Percentiles rank a stretch among this genome's conserved stretches.
Conservation (phyloP, 768 basidiomycete genomes). For the Lactarius vividus region DNA sequence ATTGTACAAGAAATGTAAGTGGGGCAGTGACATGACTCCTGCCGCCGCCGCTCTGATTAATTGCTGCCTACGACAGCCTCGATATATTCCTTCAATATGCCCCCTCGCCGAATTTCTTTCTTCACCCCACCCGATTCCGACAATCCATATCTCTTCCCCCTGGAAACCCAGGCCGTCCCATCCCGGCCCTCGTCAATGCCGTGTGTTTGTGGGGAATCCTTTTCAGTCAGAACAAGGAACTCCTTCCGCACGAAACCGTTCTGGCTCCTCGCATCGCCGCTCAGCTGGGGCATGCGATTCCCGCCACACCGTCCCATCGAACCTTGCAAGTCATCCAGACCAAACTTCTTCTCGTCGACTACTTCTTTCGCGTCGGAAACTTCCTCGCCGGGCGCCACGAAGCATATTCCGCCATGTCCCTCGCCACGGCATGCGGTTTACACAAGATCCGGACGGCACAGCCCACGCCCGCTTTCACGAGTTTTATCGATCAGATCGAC, state of each 20-base stretch:
- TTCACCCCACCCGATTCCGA: slow-evolving; percentile 48
- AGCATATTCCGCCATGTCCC: slow-evolving; percentile 33
- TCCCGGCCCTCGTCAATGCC: slow-evolving; percentile 44
- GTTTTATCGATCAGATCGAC: slow-evolving; percentile 27
- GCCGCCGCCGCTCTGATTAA: neutral
- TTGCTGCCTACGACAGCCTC: slow-evolving; percentile 39
- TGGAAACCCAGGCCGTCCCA: slow-evolving; percentile 32
- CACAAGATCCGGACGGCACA: slow-evolving; percentile 31
- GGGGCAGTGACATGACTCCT: neutral
- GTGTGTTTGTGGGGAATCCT: slow-evolving; percentile 39
- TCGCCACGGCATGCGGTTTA: slow-evolving; percentile 33
- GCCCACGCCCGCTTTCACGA: slow-evolving; percentile 20
- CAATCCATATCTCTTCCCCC: slow-evolving; percentile 33
- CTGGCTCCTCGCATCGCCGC: slow-evolving; percentile 50
- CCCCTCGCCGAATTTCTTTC: slow-evolving; percentile 64
- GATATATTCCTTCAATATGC: slow-evolving; percentile 59
- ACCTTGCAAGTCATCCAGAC: slow-evolving; percentile 38
- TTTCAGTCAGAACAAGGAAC: slow-evolving; percentile 30
- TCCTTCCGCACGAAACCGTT: slow-evolving; percentile 35
- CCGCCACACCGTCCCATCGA: slow-evolving; percentile 35
- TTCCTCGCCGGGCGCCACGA: slow-evolving; percentile 36
- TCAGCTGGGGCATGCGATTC: slow-evolving; percentile 43
- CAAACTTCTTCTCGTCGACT: slow-evolving; percentile 35
- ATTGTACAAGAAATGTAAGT: slow-evolving; percentile 25
- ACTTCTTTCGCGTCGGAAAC: slow-evolving; percentile 33